phyloP scores from a whole-genome alignment of 2,329 filamentous ascomycete species.

The Claviceps humidiphila region DNA sequence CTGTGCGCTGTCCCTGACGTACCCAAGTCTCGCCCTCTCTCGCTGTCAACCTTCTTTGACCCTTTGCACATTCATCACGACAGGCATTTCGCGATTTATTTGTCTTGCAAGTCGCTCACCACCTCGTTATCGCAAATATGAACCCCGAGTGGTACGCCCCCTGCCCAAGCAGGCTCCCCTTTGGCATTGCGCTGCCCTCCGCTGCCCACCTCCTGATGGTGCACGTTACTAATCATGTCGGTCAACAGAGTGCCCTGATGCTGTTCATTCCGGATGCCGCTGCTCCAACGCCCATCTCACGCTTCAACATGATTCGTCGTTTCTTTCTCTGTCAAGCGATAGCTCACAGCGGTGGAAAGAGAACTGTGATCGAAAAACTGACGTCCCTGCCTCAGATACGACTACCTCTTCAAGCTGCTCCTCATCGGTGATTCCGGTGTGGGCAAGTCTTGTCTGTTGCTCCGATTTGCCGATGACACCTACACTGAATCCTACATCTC shows the following conservation, averaged over 20 bases:
- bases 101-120: constrained; percentile 2
- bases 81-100: constrained; percentile 3
- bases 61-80: constrained; percentile 15
- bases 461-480: constrained; percentile 97
- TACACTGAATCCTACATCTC: constrained; percentile 99
- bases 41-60: constrained; percentile 12
- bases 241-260: constrained; percentile 1
- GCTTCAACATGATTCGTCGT: neutral
- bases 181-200: constrained; percentile 11
- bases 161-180: constrained; percentile 13
- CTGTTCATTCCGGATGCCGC: neutral
- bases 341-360: neutral
- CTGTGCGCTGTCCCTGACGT: constrained; percentile 18
- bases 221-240: constrained; percentile 4
- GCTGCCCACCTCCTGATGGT: constrained; percentile 15
- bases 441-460: constrained; percentile 96
- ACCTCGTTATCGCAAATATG: constrained; percentile 44
- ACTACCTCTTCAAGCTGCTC: constrained; percentile 99
- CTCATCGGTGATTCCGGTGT: constrained; percentile 99
- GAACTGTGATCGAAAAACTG: constrained; percentile 6
- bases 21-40: constrained; percentile 13
- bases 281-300: neutral
- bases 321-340: neutral
- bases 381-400: constrained; percentile 59
- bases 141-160: constrained; percentile 80